phyloP scores from a whole-genome alignment of 768 basidiomycete genomes.

The Phaeotremella fagi region DNA sequence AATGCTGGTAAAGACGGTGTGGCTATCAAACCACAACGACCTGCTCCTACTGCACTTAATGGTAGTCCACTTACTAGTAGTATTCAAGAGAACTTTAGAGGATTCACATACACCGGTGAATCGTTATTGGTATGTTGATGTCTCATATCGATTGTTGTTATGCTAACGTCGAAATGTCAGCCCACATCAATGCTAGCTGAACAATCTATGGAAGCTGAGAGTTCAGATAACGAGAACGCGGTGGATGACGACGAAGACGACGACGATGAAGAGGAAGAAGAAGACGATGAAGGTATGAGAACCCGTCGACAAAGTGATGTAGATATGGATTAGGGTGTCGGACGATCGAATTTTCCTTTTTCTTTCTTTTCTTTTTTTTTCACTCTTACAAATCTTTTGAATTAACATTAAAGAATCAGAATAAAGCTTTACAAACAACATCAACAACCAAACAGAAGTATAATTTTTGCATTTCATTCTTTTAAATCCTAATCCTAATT shows the following conservation, averaged over 20 bases:
- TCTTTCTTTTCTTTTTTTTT: too few relatives aligned
- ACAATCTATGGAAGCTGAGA: slow-evolving; percentile 30
- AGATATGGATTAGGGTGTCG: slow-evolving; percentile 35
- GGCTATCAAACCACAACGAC: slow-evolving; percentile 36
- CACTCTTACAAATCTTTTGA: too few relatives aligned
- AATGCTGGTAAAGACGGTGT: slow-evolving; percentile 14
- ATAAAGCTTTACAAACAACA: neutral
- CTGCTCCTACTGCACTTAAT: slow-evolving; percentile 25
- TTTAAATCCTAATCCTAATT: neutral
- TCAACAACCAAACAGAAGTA: neutral
- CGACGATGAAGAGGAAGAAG: slow-evolving; percentile 49
- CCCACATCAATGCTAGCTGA: slow-evolving; percentile 40
- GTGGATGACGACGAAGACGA: slow-evolving; percentile 58
- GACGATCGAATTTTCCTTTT: neutral
- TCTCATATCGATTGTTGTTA: neutral
- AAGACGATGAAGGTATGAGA: slow-evolving; percentile 39
- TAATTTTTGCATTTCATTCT: neutral
- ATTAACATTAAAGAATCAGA: too few relatives aligned
- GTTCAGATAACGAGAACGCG: slow-evolving; percentile 50
- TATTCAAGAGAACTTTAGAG: slow-evolving; percentile 94
- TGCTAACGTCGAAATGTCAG: slow-evolving; percentile 7
- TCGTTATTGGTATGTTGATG: slow-evolving; percentile 47
- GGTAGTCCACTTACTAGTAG: slow-evolving; percentile 78
- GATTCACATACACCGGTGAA: slow-evolving; percentile 63
- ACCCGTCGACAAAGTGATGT: slow-evolving; percentile 46